These are phyloP conservation scores for Magnusiomyces sp. DNA, from an alignment of 1,139 yeast genomes.

Conservation along the genomic window DNA sequence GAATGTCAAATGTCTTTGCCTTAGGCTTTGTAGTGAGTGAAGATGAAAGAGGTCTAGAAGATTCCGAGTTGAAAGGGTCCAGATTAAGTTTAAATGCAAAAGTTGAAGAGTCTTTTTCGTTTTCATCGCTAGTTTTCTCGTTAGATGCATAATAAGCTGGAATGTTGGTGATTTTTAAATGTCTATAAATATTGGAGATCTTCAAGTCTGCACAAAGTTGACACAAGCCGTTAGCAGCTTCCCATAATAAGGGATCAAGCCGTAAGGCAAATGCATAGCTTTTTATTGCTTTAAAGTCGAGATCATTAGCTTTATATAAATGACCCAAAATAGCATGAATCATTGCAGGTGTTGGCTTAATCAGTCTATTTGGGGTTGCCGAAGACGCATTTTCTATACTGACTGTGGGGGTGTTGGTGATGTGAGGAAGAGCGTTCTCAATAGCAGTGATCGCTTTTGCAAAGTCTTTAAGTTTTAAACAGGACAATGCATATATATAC, in stretches of 20 bases:
- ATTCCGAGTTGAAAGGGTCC: background rate
- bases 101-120: background rate
- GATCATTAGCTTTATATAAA: slow-evolving; percentile 51
- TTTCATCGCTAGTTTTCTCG: slow-evolving; percentile 12
- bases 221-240: slow-evolving; percentile 72
- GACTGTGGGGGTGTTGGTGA: slow-evolving; percentile 20
- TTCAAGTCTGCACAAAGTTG: slow-evolving; percentile 49
- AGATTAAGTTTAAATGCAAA: slow-evolving; percentile 12
- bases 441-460: slow-evolving; percentile 60
- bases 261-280: slow-evolving; percentile 62
- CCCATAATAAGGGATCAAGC: slow-evolving; percentile 75
- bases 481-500: slow-evolving; percentile 58
- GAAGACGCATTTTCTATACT: background rate
- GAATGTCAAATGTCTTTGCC: slow-evolving; percentile 4
- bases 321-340: slow-evolving; percentile 64
- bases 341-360: slow-evolving; percentile 17
- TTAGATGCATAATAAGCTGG: slow-evolving; percentile 2
- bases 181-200: slow-evolving; percentile 51
- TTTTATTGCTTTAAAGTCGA: slow-evolving; percentile 54
- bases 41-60: slow-evolving; percentile 15
- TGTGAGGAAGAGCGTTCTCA: slow-evolving; percentile 18
- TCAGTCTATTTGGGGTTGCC: slow-evolving; percentile 5
- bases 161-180: slow-evolving; percentile 11
- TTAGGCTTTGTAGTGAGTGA: background rate
- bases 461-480: slow-evolving; percentile 47